Conservation (phyloP, 2,329 filamentous ascomycete species). For the Waltergamsia citrina region DNA sequence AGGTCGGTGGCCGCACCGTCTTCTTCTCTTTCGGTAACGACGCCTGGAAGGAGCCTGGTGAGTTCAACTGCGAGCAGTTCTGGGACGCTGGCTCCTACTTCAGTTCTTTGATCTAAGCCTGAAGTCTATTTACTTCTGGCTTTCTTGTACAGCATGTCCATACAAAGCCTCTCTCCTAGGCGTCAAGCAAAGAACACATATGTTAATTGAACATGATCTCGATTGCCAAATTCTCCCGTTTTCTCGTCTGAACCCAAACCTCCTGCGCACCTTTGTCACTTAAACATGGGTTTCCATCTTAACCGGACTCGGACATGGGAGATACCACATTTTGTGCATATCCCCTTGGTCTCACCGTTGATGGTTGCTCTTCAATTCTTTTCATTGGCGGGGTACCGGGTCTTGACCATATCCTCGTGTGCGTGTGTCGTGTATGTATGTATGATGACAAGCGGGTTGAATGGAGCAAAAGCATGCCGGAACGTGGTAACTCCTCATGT, state of each 20-base stretch:
- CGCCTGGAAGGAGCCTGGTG: constrained; percentile 66
- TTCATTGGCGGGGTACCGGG: too few species aligned
- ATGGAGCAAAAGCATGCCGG: too few species aligned
- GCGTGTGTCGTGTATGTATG: too few species aligned
- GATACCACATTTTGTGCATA: too few species aligned
- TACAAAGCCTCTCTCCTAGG: constrained; percentile 7
- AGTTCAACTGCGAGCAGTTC: constrained; percentile 66
- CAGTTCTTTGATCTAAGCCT: constrained; percentile 9
- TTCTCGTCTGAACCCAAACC: neutral
- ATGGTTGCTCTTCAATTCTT: too few species aligned
- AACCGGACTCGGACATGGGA: too few species aligned
- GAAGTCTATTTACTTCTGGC: neutral
- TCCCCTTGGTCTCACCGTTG: too few species aligned
- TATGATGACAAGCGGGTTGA: too few species aligned
- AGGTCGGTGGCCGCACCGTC: constrained; percentile 58
- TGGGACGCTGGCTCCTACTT: constrained; percentile 50
- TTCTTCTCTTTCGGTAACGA: constrained; percentile 80
- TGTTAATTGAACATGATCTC: neutral
- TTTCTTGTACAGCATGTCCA: constrained; percentile 11
- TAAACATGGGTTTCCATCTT: neutral
- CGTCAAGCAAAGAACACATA: neutral
- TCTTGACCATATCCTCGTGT: too few species aligned
- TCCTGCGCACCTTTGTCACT: neutral
- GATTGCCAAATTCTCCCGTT: neutral
- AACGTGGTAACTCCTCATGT: too few species aligned